phyloP scores from a whole-genome alignment of 2,329 filamentous ascomycete genomes.

The Mycosphaerella arachidis region DNA sequence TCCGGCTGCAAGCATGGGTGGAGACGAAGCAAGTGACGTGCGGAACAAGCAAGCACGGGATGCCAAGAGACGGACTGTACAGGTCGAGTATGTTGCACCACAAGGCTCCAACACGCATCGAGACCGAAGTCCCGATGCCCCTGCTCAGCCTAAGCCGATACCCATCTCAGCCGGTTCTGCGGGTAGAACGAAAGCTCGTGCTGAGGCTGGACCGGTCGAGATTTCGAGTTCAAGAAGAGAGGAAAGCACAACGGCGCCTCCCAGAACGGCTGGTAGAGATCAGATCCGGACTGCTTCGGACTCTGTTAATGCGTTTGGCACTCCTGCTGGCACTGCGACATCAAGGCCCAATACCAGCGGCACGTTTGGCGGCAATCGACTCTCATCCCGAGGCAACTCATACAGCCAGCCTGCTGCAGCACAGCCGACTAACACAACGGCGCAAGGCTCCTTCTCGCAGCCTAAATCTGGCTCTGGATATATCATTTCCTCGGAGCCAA shows the following conservation, averaged over 20 bases:
- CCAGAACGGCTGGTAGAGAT: constrained; percentile 37
- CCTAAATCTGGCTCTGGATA: constrained; percentile 60
- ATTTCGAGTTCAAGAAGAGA: constrained; percentile 31
- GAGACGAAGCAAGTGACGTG: constrained; percentile 23
- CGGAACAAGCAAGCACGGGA: constrained; percentile 61
- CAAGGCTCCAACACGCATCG: constrained; percentile 79
- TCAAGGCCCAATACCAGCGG: constrained; percentile 74
- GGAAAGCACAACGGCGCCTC: constrained; percentile 31
- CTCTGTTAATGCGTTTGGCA: constrained; percentile 34
- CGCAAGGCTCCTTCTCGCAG: constrained; percentile 84
- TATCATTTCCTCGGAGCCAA: constrained; percentile 56
- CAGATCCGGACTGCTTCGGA: constrained; percentile 52
- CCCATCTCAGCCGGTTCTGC: constrained; percentile 27
- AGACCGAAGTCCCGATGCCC: constrained; percentile 39
- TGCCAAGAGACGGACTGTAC: constrained; percentile 87
- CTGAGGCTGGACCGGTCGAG: constrained; percentile 51
- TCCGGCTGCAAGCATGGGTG: constrained; percentile 18
- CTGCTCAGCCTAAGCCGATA: constrained; percentile 8
- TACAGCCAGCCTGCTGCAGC: constrained; percentile 88
- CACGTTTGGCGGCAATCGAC: constrained; percentile 59
- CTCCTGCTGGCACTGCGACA: constrained; percentile 37
- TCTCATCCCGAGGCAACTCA: constrained; percentile 68
- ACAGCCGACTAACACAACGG: constrained; percentile 81
- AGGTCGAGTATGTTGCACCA: constrained; percentile 95
- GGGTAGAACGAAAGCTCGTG: constrained; percentile 47